Base-by-base conservation (phyloP, 2,329 filamentous ascomycete genomes). In the Cladophialophora yegresii region DNA sequence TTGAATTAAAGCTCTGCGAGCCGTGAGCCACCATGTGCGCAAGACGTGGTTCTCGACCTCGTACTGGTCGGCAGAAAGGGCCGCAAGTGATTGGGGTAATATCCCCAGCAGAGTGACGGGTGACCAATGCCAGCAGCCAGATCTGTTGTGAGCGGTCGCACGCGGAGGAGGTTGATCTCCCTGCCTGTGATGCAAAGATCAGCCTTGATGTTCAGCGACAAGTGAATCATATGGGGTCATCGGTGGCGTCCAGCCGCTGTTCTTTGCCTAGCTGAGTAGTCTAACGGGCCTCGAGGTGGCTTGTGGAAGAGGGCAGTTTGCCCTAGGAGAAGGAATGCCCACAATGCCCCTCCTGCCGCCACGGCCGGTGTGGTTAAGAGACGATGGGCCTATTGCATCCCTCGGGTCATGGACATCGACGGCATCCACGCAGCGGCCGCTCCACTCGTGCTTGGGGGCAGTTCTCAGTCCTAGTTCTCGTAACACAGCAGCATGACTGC, bases 61-160 rank as follows among this genome's bases (percentile, higher is more conserved):
- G 51, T 22, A 65, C 58, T 65, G 63, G 63, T 54, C 54, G 53
- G 63, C 45, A 55, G 28, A 40, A 26, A n/a, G 10, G 58, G 45
- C 43, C 32, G 59, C 49, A 23, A 60, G 51, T 62, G 63, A 62
- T 62, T 58, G 58, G 58, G 49, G 36, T 62, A 56, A 61, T 61
- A 57, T 61, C 56, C 45, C 50, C 32, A 61, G 57, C 58, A 28
- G 33, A 54, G 54, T 56, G 51, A 32, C 54, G 58, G 36, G 54
- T 62, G 58, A 64, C 64, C 61, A 67, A 67, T 67, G 64, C 61
- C 50, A 32, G 64, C 57, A 50, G 61, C 61, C 64, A 63, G 58
- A 61, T 57, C 64, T 63, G 61, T 58, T 63, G 64, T 66, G 61
- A 63, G 36, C 57, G 53, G n/a, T 49, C 54, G 63, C 33, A 40